phyloP scores from a whole-genome alignment of 495 filamentous ascomycete species.

The Aspergillus heteromorphus region DNA sequence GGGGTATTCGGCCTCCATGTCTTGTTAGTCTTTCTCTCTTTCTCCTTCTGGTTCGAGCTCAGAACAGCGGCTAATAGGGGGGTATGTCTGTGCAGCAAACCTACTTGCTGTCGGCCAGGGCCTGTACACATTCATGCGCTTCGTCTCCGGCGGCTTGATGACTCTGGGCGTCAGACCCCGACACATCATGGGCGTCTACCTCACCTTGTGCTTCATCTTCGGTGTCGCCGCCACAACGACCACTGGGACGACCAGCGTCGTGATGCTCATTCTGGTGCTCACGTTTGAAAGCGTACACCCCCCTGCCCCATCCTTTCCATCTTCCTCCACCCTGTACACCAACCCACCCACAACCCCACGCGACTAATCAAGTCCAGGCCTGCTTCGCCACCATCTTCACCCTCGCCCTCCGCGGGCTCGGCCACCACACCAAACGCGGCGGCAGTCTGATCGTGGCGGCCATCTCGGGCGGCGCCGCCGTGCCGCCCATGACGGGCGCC shows the following conservation, averaged over 20 bases:
- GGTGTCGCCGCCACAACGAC: slow-evolving; percentile 49
- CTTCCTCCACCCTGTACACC: too few species aligned
- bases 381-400: slow-evolving; percentile 70
- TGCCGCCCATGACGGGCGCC: slow-evolving; percentile 58
- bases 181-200: slow-evolving; percentile 44
- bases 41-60: not conserved
- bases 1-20: slow-evolving; percentile 4
- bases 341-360: too few species aligned
- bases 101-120: slow-evolving; percentile 63
- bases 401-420: slow-evolving; percentile 63
- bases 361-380: slow-evolving; percentile 19
- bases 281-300: slow-evolving; percentile 54
- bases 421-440: slow-evolving; percentile 64
- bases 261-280: slow-evolving; percentile 58
- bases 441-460: slow-evolving; percentile 63
- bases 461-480: slow-evolving; percentile 59
- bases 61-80: not conserved
- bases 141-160: slow-evolving; percentile 51
- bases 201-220: slow-evolving; percentile 53
- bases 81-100: slow-evolving; percentile 38
- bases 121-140: slow-evolving; percentile 60
- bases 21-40: not conserved
- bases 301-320: not conserved
- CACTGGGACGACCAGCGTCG: slow-evolving; percentile 47
- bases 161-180: slow-evolving; percentile 44